phyloP scores from a whole-genome alignment of 148 eudicot species.

The Rheum nobile region DNA sequence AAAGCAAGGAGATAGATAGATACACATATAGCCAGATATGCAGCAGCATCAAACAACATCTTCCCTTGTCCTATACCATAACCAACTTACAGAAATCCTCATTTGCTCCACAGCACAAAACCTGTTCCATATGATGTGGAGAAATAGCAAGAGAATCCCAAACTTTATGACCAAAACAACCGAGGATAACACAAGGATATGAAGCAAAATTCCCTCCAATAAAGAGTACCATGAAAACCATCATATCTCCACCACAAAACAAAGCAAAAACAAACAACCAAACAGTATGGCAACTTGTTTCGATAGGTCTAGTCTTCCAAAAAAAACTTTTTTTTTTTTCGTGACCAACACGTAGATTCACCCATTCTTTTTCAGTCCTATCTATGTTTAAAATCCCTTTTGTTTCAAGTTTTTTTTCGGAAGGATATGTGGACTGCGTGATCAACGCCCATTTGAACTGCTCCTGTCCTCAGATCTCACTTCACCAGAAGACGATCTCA shows the following conservation, averaged over 20 bases:
- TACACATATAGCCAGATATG: too few relatives aligned
- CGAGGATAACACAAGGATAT: background rate
- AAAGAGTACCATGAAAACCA: background rate
- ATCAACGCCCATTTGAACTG: slow-evolving; percentile 17
- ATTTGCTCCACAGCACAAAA: background rate
- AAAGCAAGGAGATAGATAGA: too few relatives aligned
- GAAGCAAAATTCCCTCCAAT: background rate
- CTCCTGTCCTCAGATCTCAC: slow-evolving; percentile 10
- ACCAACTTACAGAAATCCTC: background rate
- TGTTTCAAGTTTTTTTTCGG: background rate
- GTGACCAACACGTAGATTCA: background rate
- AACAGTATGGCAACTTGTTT: background rate
- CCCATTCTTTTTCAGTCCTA: background rate
- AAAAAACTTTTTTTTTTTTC: background rate
- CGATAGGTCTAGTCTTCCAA: background rate
- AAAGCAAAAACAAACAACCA: background rate
- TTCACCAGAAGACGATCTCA: slow-evolving; percentile 32
- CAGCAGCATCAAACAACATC: too few relatives aligned
- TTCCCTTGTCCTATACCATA: too few relatives aligned
- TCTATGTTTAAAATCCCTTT: background rate
- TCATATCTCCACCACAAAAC: background rate
- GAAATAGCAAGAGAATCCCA: background rate
- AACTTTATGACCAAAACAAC: background rate
- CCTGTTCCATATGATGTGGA: background rate
- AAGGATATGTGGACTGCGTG: background rate